A percentile compares a stretch with the other conserved stretches of the same genome.
phyloP scores from a whole-genome alignment of 2,329 filamentous ascomycete genomes.

The Ascochyta pisi region DNA sequence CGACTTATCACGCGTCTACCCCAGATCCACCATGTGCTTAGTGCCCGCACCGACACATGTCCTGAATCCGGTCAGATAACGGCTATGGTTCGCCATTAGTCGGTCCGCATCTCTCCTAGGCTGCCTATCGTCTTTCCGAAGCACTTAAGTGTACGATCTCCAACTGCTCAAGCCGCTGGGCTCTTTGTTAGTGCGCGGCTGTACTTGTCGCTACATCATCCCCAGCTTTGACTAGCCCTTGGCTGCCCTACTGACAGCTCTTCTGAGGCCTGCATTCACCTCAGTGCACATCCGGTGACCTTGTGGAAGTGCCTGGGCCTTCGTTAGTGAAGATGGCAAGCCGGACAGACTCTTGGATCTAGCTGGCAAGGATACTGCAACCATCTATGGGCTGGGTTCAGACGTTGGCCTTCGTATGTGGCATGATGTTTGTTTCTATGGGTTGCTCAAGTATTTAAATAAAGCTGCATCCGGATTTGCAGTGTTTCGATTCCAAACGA shows the following conservation, averaged over 20 bases:
- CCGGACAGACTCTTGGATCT: not conserved
- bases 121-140: not conserved
- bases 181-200: constrained; percentile 4
- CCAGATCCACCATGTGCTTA: constrained; percentile 5
- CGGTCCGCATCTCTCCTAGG: constrained; percentile 2
- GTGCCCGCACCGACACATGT: not conserved
- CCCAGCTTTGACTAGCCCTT: constrained; percentile 14
- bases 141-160: not conserved
- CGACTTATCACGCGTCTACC: constrained; percentile 5
- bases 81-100: not conserved
- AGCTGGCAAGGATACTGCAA: constrained; percentile 4
- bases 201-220: constrained; percentile 3
- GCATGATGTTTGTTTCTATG: not conserved
- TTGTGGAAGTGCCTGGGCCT: constrained; percentile 5
- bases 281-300: constrained; percentile 6
- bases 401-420: constrained; percentile 8
- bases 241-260: constrained; percentile 3
- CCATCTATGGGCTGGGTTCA: not conserved
- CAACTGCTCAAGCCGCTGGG: not conserved
- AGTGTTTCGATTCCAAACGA: not conserved
- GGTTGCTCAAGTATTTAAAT: constrained; percentile 2
- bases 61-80: not conserved
- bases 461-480: not conserved
- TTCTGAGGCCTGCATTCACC: not conserved
- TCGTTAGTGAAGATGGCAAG: not conserved